A percentile compares a stretch with the other conserved stretches of the same genome.
These are phyloP conservation scores for Juglanconis sp. DNA, from an alignment of 2,329 filamentous ascomycete species.

Conservation along the genomic window DNA sequence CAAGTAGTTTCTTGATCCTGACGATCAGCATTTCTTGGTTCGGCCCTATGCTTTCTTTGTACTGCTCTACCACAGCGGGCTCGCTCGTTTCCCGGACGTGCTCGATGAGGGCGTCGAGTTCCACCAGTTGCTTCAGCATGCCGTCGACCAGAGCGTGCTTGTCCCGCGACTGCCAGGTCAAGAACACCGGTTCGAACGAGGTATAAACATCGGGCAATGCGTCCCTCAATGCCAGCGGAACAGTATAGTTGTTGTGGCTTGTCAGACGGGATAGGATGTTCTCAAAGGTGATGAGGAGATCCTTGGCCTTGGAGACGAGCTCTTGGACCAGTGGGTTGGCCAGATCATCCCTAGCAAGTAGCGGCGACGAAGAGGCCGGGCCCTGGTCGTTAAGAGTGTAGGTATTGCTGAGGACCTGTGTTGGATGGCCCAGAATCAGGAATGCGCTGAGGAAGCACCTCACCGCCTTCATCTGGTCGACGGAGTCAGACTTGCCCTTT, in stretches of 20 bases:
- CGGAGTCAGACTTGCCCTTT: constrained; percentile 60
- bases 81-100: constrained; percentile 77
- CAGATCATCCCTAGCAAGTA: constrained; percentile 49
- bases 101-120: constrained; percentile 79
- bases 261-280: constrained; percentile 66
- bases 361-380: constrained; percentile 44
- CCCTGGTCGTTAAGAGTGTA: constrained; percentile 57
- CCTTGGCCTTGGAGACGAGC: constrained; percentile 72
- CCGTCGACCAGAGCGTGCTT: constrained; percentile 75
- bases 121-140: constrained; percentile 83
- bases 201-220: constrained; percentile 67
- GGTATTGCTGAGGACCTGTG: constrained; percentile 73
- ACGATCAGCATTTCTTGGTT: constrained; percentile 78
- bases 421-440: constrained; percentile 74
- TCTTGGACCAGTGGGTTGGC: constrained; percentile 65
- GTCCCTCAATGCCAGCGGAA: constrained; percentile 59
- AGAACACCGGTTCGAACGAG: constrained; percentile 74
- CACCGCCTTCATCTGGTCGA: constrained; percentile 66
- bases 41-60: constrained; percentile 74
- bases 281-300: constrained; percentile 76
- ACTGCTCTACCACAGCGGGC: constrained; percentile 70
- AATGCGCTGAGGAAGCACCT: constrained; percentile 78
- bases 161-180: constrained; percentile 79
- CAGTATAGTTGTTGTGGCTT: constrained; percentile 62
- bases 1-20: constrained; percentile 74